Conservation (phyloP, 768 basidiomycete species). For the Kwoniella newhampshirensis region DNA sequence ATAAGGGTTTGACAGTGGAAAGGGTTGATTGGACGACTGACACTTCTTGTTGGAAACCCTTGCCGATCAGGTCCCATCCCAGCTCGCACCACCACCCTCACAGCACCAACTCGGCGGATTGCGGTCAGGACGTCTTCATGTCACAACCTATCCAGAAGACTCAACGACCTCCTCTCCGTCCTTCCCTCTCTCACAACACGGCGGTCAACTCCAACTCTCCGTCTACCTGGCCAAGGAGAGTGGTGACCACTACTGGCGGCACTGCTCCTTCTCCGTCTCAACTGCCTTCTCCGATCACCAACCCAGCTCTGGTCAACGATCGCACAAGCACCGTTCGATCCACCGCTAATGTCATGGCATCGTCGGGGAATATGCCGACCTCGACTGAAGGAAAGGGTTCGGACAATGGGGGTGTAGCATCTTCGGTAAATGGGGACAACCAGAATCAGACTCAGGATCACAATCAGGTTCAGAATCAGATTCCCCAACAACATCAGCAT, state of each 20-base stretch:
- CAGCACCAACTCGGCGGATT: constrained; percentile 19
- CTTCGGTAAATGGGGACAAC: constrained; percentile 21
- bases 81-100: neutral
- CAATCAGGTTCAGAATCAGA: constrained; percentile 1
- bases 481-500: constrained; percentile 11
- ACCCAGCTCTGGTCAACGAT: constrained; percentile 3
- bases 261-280: neutral
- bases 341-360: too few species aligned
- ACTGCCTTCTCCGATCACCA: neutral
- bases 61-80: constrained; percentile 14
- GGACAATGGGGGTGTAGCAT: too few species aligned
- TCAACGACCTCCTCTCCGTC: constrained; percentile 24
- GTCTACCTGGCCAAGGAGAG: constrained; percentile 20
- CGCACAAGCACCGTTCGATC: neutral
- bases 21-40: neutral
- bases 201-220: constrained; percentile 12
- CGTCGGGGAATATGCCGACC: neutral
- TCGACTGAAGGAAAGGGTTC: too few species aligned
- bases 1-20: neutral
- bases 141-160: constrained; percentile 13
- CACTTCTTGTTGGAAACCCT: neutral
- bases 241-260: constrained; percentile 21
- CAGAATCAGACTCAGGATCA: constrained; percentile 5
- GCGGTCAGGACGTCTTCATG: constrained; percentile 32
- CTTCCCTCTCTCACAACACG: constrained; percentile 26